Evolutionary conservation across 345 rosid species (phyloP), one percentile per base, ranked within the genome.

Genomic region (Conringia planisiliqua): DNA sequence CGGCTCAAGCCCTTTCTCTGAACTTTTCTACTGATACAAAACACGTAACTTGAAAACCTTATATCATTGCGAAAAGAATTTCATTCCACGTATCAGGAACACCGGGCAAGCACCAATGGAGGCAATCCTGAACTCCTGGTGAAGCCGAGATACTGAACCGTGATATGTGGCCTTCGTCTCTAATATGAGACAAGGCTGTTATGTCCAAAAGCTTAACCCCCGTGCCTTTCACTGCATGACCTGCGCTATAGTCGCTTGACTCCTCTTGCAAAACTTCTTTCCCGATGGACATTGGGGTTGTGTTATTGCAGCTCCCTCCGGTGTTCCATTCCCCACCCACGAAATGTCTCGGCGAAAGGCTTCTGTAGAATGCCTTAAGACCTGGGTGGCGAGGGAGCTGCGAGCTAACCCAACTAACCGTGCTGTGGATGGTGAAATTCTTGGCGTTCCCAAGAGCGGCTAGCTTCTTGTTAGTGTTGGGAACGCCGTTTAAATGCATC

Each of bases 141-240:
- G 83, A 8, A 26, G 90, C 85, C 67, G 82, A 83, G 57, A 81
- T n/a, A 62, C 89, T 86, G 75, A 78, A 86, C 12, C 80, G 81
- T 13, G 97, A 87, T 76, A 91, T 87, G 70, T 91, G 95, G 48
- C 90, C 97, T 79, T 91, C 95, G 24, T 91, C 97, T 77, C 97
- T 83, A 64, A 91, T 66, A 60, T 87, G 74, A 38, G 97, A 89
- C 44, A 86, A 43, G 2, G 89, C 86, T 44, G 92, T 87, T 77
- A 89, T 82, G 77, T 89, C 97, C 60, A 91, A 75, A 42, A 91
- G 81, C 77, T 89, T 86, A 57, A 91, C 87, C 62, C 83, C 81
- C 0, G 95, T 85, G 32, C 92, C 92, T 74, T 79, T 85, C 46
- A 83, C 87, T 4, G 95, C 90, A 71, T 56, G 77, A 13, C 73